These are phyloP conservation scores for Polysphondylium violaceum DNA, from an alignment of 78 protist species.

Conservation along the genomic window DNA sequence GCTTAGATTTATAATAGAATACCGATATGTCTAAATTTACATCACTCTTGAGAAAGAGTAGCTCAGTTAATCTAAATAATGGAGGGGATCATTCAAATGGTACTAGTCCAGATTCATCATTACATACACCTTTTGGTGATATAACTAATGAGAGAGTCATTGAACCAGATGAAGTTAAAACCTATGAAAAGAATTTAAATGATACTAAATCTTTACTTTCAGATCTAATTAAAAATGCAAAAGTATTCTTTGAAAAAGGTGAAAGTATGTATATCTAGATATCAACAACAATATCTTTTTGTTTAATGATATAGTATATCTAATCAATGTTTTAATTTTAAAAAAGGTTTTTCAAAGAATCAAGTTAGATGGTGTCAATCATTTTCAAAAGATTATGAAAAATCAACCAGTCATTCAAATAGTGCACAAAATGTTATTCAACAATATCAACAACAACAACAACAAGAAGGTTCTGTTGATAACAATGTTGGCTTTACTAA, in stretches of 20 bases:
- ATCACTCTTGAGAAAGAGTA: conserved; percentile 46
- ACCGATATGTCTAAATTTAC: conserved; percentile 40
- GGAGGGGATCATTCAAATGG: neutral
- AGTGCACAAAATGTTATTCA: neutral
- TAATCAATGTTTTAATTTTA: too few species aligned
- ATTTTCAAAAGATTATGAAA: conserved; percentile 65
- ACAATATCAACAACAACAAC: conserved; percentile 18
- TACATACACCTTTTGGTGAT: conserved; percentile 48
- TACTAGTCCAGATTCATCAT: conserved; percentile 42
- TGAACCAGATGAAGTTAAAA: conserved; percentile 36
- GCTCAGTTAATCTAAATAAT: conserved; percentile 10
- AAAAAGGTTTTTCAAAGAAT: conserved; percentile 1
- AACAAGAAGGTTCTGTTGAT: neutral
- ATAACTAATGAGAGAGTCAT: conserved; percentile 15
- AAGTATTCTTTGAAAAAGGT: conserved; percentile 19
- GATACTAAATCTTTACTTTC: conserved; percentile 31
- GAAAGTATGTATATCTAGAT: too few species aligned
- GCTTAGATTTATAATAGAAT: neutral
- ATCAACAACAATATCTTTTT: too few species aligned
- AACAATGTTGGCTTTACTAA: conserved; percentile 36
- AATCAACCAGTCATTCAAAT: neutral
- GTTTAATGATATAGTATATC: too few species aligned
- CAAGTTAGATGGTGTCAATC: conserved; percentile 55
- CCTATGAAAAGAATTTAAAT: conserved; percentile 31
- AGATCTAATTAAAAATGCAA: conserved; percentile 30